Conservation (phyloP, 441 rosid genomes). For the Bruguiera hainesii region DNA sequence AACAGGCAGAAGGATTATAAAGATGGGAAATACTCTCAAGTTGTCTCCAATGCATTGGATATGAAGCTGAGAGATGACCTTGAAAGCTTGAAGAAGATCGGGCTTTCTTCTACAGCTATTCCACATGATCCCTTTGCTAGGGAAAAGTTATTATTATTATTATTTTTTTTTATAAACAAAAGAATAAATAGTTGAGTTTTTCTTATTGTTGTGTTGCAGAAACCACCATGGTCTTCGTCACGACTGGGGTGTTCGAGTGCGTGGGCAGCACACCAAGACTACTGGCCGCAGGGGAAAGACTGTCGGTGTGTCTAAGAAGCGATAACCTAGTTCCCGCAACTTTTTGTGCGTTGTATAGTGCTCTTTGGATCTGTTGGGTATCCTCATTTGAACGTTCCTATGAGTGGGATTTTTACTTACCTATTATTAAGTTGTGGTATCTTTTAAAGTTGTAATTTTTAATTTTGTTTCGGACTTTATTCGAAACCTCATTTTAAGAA, state of each 20-base stretch:
- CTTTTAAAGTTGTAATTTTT: background rate
- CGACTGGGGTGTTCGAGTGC: constrained; percentile 79
- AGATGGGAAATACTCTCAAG: constrained; percentile 81
- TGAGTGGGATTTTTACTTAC: background rate
- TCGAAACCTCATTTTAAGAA: background rate
- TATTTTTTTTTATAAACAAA: background rate
- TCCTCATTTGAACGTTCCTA: background rate
- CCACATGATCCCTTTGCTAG: no score
- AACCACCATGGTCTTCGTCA: constrained; percentile 87
- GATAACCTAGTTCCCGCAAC: constrained; percentile 5
- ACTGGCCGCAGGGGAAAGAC: constrained; percentile 82
- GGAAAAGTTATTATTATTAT: background rate
- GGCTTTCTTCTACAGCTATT: constrained; percentile 24
- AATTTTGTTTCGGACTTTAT: background rate
- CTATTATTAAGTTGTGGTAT: background rate
- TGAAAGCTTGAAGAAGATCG: constrained; percentile 79
- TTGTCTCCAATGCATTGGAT: constrained; percentile 82
- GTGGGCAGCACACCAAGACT: constrained; percentile 88
- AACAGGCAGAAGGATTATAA: constrained; percentile 92
- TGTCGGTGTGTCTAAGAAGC: constrained; percentile 86
- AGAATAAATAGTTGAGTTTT: background rate
- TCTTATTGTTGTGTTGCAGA: constrained; percentile 28
- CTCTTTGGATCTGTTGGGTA: background rate
- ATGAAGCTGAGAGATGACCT: constrained; percentile 94
- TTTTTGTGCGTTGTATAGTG: background rate